Base-by-base conservation (phyloP, 164 flowering plant species). In the Berberis thunbergii region DNA sequence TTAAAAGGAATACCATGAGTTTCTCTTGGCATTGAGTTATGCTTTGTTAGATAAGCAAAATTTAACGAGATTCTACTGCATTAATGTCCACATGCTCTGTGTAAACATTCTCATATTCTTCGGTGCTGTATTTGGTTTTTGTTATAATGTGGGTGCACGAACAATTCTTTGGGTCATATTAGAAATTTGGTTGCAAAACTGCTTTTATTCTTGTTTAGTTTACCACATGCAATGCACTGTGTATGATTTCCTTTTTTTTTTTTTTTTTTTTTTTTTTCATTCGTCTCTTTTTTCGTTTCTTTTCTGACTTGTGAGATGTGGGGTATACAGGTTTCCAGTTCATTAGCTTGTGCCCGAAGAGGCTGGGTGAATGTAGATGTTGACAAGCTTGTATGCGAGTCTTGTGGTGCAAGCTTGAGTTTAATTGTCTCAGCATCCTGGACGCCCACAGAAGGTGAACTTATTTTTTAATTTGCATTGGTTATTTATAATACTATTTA, bases 311-410 rank as follows among this genome's bases (percentile, higher is more conserved):
- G 26, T 42, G 49, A 7, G 38, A 41, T 40, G 49, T 59, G 43
- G 13, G 59, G 59, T 7, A 66, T 80, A 70, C 84, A 95, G 99
- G 76, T 73, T 75, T 83, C 85, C 42, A 83, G 88, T 77, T 81
- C 98, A 61, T 69, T 95, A 74, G 86, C 96, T 58, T 91, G 97
- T 80, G 99, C 99, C 59, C 83, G 85, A 66, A 87, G 86, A 78
- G 97, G 99, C 65, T 91, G 98, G 99, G 77, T 85, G 49, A 95
- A 78, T 73, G 78, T 83, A 59, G 88, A 77, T 70, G 77, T 79
- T 72, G 89, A 95, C 73, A 82, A 81, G 64, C 78, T 95, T 70
- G 80, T 69, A 54, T 95, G 99, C 55, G 98, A 89, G 72, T 76
- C 86, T 48, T 95, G 99, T 73, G 89, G 91, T 45, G 87, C 81